These are phyloP conservation scores for Parasitella parasitica DNA, from an alignment of 371 early-diverging fungal species.

Conservation along the genomic window DNA sequence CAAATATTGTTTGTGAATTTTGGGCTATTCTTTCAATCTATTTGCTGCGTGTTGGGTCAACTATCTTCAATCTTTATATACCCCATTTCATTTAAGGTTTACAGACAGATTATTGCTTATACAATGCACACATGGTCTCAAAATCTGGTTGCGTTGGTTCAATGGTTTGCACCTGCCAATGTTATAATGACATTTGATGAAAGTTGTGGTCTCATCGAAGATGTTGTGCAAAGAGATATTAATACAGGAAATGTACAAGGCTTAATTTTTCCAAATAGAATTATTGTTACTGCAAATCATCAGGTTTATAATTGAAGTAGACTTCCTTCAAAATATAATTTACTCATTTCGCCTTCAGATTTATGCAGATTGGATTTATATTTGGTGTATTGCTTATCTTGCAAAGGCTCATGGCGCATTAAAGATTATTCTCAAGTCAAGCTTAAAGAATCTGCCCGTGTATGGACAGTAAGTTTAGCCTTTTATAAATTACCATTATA, in stretches of 20 bases:
- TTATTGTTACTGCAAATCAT: constrained; percentile 76
- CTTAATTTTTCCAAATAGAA: constrained; percentile 45
- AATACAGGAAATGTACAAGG: constrained; percentile 14
- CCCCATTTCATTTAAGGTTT: constrained; percentile 36
- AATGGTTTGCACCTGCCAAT: constrained; percentile 64
- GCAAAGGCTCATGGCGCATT: constrained; percentile 71
- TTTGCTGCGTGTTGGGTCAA: constrained; percentile 30
- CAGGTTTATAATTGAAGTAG: constrained; percentile 46
- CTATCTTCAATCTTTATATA: constrained; percentile 33
- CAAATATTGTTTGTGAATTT: constrained; percentile 26
- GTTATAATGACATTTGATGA: constrained; percentile 60
- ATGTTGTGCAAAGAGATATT: constrained; percentile 18
- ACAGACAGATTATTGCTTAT: constrained; percentile 49
- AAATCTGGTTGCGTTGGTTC: constrained; percentile 57
- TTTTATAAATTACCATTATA: too few species aligned
- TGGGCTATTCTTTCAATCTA: constrained; percentile 37
- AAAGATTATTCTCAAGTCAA: constrained; percentile 83
- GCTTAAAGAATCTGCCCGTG: constrained; percentile 76
- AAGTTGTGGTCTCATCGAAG: constrained; percentile 30
- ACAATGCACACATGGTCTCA: constrained; percentile 66
- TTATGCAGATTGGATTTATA: constrained; percentile 90
- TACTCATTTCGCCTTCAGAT: constrained; percentile 42
- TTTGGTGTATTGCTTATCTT: constrained; percentile 74
- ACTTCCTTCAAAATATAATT: neutral
- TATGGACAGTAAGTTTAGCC: constrained; percentile 67